A percentile compares a stretch with the other conserved stretches of the same genome.
Evolutionary conservation across 2,329 filamentous ascomycete species (phyloP).

Genomic region (Colletotrichum incanum): DNA sequence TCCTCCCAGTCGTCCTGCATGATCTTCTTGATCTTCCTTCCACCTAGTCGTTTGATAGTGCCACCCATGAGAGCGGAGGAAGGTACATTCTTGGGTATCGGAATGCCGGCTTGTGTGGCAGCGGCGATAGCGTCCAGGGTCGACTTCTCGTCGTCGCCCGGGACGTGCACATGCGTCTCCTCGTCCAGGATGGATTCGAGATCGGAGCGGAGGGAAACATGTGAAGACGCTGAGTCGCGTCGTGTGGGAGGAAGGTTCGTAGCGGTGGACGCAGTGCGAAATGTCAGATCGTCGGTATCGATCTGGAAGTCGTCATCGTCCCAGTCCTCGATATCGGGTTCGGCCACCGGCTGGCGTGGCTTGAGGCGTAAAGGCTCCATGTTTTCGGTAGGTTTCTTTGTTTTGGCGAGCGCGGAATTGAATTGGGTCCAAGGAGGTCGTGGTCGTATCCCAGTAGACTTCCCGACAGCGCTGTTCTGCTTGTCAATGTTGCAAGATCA

Average conservation of each 20-base stretch:
- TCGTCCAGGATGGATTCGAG: constrained; percentile 82
- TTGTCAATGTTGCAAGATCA: constrained; percentile 45
- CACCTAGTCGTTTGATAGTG: constrained; percentile 91
- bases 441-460: constrained; percentile 27
- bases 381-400: constrained; percentile 42
- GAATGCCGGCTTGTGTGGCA: constrained; percentile 91
- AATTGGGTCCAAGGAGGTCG: constrained; percentile 26
- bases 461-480: constrained; percentile 42
- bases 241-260: constrained; percentile 66
- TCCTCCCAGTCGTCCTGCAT: constrained; percentile 88
- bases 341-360: constrained; percentile 65
- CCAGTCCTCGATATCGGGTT: constrained; percentile 81
- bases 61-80: constrained; percentile 92
- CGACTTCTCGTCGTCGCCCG: constrained; percentile 87
- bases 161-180: constrained; percentile 88
- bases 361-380: constrained; percentile 73
- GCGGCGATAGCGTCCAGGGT: constrained; percentile 89
- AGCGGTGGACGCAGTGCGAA: constrained; percentile 66
- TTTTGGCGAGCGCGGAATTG: constrained; percentile 25
- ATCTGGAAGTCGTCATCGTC: constrained; percentile 84
- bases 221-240: constrained; percentile 86
- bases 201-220: constrained; percentile 86
- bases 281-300: constrained; percentile 76
- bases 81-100: constrained; percentile 88
- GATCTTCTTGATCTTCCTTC: constrained; percentile 79